Percentiles rank a stretch among this genome's conserved stretches.
Evolutionary conservation across 768 basidiomycete species (phyloP).

Genomic region (Austroboletus eburneus): DNA sequence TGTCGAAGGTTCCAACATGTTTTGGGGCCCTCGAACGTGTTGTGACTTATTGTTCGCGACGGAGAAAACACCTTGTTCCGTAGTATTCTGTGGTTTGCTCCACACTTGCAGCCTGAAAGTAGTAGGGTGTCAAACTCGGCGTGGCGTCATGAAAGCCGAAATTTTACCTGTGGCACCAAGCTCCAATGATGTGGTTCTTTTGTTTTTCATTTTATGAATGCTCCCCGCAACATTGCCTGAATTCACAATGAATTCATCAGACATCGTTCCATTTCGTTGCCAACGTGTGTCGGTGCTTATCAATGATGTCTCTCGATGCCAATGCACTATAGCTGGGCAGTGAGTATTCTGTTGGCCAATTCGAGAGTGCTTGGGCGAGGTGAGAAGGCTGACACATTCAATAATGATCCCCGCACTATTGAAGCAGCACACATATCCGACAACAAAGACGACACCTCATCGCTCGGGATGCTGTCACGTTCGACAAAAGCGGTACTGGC

Average conservation of each 20-base stretch:
- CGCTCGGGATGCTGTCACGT: constrained; percentile 29
- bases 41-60: background rate
- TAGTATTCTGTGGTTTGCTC: background rate
- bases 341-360: constrained; percentile 9
- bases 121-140: background rate
- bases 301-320: constrained; percentile 9
- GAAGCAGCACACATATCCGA: constrained; percentile 16
- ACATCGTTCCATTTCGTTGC: constrained; percentile 4
- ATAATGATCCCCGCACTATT: constrained; percentile 26
- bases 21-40: background rate
- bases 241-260: constrained; percentile 3
- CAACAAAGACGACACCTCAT: constrained; percentile 6
- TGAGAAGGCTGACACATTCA: constrained; percentile 15
- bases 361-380: constrained; percentile 17
- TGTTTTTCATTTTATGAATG: constrained; percentile 1
- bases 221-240: constrained; percentile 2
- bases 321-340: constrained; percentile 10
- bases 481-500: constrained; percentile 18
- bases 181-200: background rate
- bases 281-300: background rate
- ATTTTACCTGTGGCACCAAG: background rate
- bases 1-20: constrained; percentile 2
- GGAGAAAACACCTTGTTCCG: background rate
- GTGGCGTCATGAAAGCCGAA: constrained; percentile 1
- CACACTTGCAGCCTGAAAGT: background rate